These are phyloP conservation scores for Trifolium repens DNA, from an alignment of 306 rosid species.

Conservation along the genomic window DNA sequence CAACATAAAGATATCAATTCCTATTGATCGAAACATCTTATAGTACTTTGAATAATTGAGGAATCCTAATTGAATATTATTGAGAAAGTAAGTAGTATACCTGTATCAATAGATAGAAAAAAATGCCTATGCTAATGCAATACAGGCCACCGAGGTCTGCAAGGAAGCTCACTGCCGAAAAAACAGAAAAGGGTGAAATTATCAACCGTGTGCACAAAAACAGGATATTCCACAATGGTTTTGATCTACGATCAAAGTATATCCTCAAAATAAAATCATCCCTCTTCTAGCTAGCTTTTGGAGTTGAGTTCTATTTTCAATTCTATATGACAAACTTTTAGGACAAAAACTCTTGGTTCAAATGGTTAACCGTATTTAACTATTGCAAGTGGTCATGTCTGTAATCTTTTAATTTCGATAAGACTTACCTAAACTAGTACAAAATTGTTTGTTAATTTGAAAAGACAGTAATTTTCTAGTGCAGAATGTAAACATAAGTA, in stretches of 20 bases:
- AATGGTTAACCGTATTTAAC: slow-evolving; percentile 12
- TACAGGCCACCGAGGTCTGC: slow-evolving; percentile 98
- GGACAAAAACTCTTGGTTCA: slow-evolving; percentile 35
- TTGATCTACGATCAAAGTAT: slow-evolving; percentile 12
- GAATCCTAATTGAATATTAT: slow-evolving; percentile 12
- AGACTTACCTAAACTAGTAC: slow-evolving; percentile 28
- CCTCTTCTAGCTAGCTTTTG: slow-evolving; percentile 2
- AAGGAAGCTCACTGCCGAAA: slow-evolving; percentile 86
- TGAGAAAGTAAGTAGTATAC: slow-evolving; percentile 51
- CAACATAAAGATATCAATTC: no score
- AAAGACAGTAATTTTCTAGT: neutral
- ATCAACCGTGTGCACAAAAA: slow-evolving; percentile 15
- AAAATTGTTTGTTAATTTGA: neutral
- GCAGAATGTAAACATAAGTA: slow-evolving; percentile 17
- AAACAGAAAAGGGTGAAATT: slow-evolving; percentile 41
- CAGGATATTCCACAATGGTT: neutral
- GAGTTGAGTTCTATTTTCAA: slow-evolving; percentile 4
- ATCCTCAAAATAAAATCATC: no score
- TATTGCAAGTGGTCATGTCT: neutral
- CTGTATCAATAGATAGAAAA: slow-evolving; percentile 86
- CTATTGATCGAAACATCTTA: slow-evolving; percentile 15
- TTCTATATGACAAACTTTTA: slow-evolving; percentile 19
- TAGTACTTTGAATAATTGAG: slow-evolving; percentile 1
- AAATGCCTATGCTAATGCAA: slow-evolving; percentile 85
- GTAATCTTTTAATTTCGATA: neutral